A percentile compares a stretch with the other conserved stretches of the same genome.
Evolutionary conservation across 208 protist genomes (phyloP).

Genomic region (Giardia muris): DNA sequence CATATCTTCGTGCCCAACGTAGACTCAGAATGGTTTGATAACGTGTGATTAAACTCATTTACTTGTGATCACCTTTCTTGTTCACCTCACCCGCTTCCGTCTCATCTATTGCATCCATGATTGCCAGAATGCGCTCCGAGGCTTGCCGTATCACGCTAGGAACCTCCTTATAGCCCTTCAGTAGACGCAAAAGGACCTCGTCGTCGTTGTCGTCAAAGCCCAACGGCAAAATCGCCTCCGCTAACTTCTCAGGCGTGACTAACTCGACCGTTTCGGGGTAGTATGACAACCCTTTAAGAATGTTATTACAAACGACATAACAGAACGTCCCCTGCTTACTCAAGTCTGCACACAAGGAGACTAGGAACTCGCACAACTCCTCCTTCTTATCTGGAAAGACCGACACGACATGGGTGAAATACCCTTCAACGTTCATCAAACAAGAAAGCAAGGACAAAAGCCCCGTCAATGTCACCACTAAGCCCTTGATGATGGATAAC

Average conservation of each 20-base stretch:
- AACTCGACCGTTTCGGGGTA: not conserved
- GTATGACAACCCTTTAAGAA: not conserved
- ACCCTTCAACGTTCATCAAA: not conserved
- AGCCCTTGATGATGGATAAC: not conserved
- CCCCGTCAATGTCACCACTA: not conserved
- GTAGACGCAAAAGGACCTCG: not conserved
- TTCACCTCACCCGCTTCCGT: too few relatives aligned
- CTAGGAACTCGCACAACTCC: not conserved
- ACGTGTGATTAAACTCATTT: too few relatives aligned
- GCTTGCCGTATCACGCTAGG: not conserved
- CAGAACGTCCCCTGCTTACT: not conserved
- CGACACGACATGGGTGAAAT: not conserved
- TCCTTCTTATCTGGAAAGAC: not conserved
- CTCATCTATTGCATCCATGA: not conserved
- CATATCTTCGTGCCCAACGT: too few relatives aligned
- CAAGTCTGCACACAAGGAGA: not conserved
- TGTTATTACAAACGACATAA: not conserved
- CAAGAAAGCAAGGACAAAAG: not conserved
- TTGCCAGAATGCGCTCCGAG: not conserved
- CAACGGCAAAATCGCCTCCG: not conserved
- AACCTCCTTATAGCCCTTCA: not conserved
- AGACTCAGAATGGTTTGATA: too few relatives aligned
- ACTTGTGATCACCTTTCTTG: too few relatives aligned
- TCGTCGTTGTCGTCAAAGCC: not conserved
- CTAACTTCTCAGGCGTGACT: not conserved